Evolutionary conservation across 1,139 yeast genomes (phyloP), one percentile per base, ranked within the genome.

Genomic region (Pichia sp.): DNA sequence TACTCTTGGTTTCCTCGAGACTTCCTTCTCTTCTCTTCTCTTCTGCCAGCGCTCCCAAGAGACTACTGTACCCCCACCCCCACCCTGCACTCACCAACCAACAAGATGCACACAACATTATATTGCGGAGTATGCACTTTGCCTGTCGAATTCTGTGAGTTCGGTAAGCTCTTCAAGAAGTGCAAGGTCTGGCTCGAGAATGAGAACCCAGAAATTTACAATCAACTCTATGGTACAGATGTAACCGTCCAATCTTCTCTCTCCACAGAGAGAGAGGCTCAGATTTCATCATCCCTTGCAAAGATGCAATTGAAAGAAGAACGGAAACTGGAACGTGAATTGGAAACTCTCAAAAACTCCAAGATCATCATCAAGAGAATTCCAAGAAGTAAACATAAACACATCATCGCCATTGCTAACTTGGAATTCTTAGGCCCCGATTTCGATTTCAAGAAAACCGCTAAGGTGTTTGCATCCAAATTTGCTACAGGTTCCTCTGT

Each of bases 401-500:
- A 82, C 56, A 84, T 87, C 39, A 81, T 87, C 40, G 83, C 94
- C 22, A 80, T 88, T 38, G 72, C 83, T 14, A 96, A 96, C 17
- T 68, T 88, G 46, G 97, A 88, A 56, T 86, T 87, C 32, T 27
- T 44, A 18, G 44, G 41, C n/a, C 82, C 86, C 58, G 91, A 78
- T 48, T 75, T 86, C 44, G 96, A 88, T 56, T 71, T 85, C 72
- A 91, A 91, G 66, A 87, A 87, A 56, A 69, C 86, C 48, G 84
- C 96, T 31, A 91, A 91, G 67, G 79, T 87, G 1, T 86, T 91
- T 61, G 94, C 96, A 0, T 80, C 93, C 27, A 86, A 85, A 59
- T 91, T 88, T 57, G 98, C 98, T 17, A 88, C 97, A 4, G 98
- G 98, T 32, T 93, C 96, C 19, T 77, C 93, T 30, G 96, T 88